Evolutionary conservation across 352 stramenopile species (phyloP), one percentile per base, ranked within the genome.

Genomic region (Plasmopara halstedii): DNA sequence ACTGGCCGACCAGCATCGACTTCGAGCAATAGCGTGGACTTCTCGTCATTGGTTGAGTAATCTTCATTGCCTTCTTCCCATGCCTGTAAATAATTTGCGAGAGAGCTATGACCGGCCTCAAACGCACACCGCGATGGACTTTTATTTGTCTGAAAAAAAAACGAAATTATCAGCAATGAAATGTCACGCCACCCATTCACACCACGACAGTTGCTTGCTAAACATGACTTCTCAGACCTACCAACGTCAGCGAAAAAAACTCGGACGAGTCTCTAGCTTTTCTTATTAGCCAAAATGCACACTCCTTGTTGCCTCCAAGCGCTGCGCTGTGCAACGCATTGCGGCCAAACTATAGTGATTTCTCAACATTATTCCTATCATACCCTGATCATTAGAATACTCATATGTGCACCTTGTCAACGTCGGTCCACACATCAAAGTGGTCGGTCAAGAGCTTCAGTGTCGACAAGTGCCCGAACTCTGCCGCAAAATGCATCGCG

Each of bases 31-130:
- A 56, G 62, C 11, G 42, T 53, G 11, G 56, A 67, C 7, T 60
- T 58, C 26, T 88, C 73, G 15, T 89, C 80, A 36, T 81, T 70
- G 32, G 70, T 84, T 1, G 77, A 82, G 45, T 89, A 93, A 46
- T 93, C 81, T n/a, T 86, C 74, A n/a, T 90, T 90, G 20, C 76
- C 81, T 70, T 90, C 78, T 62, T 93, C 81, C 81, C 81, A 93
- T 3, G 76, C 73, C 58, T 85, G 75, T 32, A 93, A 53, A 47
- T 75, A 78, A 38, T 80, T 80, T 3, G 82, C 82, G 2, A 94
- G 66, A 14, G 74, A 69, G 27, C 73, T 90, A 36, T 94, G 79
- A 3, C 82, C 82, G 23, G 77, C 80, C 57, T 94, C 82, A 53
- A 94, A 94, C 6, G 82, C 82, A 60, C 82, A 94, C 6, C 82